Evolutionary conservation across 768 basidiomycete species (phyloP), one percentile per base, ranked within the genome.

Genomic region (Psilocybe azurescens): DNA sequence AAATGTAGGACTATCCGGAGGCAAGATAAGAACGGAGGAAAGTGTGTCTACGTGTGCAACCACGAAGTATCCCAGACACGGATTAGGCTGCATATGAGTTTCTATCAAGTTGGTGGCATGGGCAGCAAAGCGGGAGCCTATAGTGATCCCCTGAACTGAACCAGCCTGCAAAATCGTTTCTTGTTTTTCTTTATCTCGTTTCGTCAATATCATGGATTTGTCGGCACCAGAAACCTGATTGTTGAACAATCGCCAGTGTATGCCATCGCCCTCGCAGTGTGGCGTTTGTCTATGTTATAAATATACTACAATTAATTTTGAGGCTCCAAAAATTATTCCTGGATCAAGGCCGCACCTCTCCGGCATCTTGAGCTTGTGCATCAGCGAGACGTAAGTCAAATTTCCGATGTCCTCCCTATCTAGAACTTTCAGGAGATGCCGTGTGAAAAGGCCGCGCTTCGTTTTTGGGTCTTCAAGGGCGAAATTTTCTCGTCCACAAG

Each of bases 401-500:
- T 65, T 60, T 9, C 4, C 62, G 39, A 76, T 33, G 14, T 70
- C 66, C 5, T 61, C 53, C 11, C 57, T 57, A 39, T 64, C 58
- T n/a, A 78, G 59, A 4, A 70, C 61, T 30, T 67, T 65, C 29
- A 78, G 29, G 13, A 78, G 66, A 1, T 60, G 63, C n/a, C 58
- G 46, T 33, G n/a, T 78, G 56, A 79, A 79, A 5, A 77, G 20
- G 7, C 77, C 77, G 14, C 70, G 61, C 2, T 63, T 66, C 2
- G 62, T 56, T 30, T n/a, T 62, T 8, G 68, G 69, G 39, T 69
- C 49, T 59, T 79, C 78, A 18, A 65, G 65, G 2, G 81, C 80
- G 0, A 64, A 46, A 50, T 81, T 74, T 1, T 74, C 69, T 5
- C 73, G 66, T 1, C 77, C 71, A 58, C 81, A 82, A 1, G 81